Conservation (phyloP, 1,284 basidiomycete species). For the Neonothopanus nambi region DNA sequence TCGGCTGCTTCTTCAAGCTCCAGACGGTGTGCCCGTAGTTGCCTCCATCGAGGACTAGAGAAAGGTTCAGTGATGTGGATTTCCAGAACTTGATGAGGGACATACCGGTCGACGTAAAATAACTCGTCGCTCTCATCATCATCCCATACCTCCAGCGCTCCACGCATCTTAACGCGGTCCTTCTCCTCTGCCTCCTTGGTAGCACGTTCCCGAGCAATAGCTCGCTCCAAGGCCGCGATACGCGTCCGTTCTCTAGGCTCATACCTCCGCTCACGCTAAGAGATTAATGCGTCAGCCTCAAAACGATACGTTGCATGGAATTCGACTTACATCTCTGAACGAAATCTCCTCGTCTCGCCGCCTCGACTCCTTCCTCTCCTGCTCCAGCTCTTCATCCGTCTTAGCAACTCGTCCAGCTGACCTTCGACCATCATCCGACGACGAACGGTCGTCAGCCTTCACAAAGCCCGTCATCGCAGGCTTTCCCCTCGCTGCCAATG, state of each 20-base stretch:
- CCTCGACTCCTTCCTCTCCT: conserved; percentile 71
- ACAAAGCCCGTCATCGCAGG: conserved; percentile 78
- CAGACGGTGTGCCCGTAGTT: conserved; percentile 64
- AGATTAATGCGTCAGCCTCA: conserved; percentile 7
- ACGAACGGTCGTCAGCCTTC: conserved; percentile 51
- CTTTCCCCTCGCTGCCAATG: conserved; percentile 53
- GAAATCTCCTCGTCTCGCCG: conserved; percentile 79
- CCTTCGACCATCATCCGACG: conserved; percentile 36
- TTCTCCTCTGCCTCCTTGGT: conserved; percentile 76
- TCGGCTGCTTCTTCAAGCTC: conserved; percentile 78
- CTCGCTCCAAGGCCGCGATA: conserved; percentile 72
- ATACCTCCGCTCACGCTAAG: conserved; percentile 77
- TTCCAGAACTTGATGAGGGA: background rate
- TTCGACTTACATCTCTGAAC: conserved; percentile 74
- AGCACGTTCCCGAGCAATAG: conserved; percentile 69
- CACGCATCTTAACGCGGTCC: conserved; percentile 69
- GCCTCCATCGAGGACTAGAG: conserved; percentile 72
- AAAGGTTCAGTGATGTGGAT: background rate
- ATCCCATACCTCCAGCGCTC: conserved; percentile 81
- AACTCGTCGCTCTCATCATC: conserved; percentile 88
- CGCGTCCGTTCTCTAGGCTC: conserved; percentile 79
- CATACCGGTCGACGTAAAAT: conserved; percentile 83
- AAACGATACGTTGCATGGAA: conserved; percentile 3
- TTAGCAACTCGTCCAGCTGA: conserved; percentile 46
- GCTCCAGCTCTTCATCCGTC: conserved; percentile 85